Evolutionary conservation across 805 yeast species (phyloP), one percentile per base, ranked within the genome.

Genomic region (Starmera quercuum): DNA sequence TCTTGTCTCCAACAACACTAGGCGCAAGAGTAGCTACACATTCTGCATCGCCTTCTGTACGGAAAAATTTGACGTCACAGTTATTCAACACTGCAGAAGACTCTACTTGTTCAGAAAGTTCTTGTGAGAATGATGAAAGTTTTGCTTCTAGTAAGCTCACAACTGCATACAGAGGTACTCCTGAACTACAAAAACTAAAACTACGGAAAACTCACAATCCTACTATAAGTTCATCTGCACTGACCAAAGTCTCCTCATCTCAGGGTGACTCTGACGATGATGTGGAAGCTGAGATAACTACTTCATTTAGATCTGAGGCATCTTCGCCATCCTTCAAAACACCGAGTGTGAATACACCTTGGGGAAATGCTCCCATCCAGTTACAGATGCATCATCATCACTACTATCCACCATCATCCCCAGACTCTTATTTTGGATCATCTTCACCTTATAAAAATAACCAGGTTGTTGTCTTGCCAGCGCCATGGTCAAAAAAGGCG

Each of bases 401-500:
- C 41, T 66, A 70, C 41, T 63, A 67, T 41, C 41, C 47, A 25
- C 40, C 48, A 9, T 36, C 45, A 18, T 30, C 26, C 28, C 16
- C 17, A 12, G 28, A 25, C 18, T 14, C 17, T 19, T 30, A 30
- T 23, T 23, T 23, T 23, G 13, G 12, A n/a, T 23, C 26, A 5
- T 23, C 26, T 7, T 23, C 26, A 5, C 26, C 26, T n/a, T 23
- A 23, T 23, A n/a, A n/a, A n/a, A 30, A 32, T 7, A 41, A 36
- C 7, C 38, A 44, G 20, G 30, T 39, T n/a, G 32, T 42, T 3
- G 34, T 46, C 2, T 56, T 78, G 21, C 85, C 85, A 1, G 59
- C 61, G 3, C 83, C 84, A 0, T 78, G 84, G 84, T 68, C 73
- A 6, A 36, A 61, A 6, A 46, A 55, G 6, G 70, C 77, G 4